Evolutionary conservation across 768 basidiomycete species (phyloP).

Genomic region (Mycena indigotica): DNA sequence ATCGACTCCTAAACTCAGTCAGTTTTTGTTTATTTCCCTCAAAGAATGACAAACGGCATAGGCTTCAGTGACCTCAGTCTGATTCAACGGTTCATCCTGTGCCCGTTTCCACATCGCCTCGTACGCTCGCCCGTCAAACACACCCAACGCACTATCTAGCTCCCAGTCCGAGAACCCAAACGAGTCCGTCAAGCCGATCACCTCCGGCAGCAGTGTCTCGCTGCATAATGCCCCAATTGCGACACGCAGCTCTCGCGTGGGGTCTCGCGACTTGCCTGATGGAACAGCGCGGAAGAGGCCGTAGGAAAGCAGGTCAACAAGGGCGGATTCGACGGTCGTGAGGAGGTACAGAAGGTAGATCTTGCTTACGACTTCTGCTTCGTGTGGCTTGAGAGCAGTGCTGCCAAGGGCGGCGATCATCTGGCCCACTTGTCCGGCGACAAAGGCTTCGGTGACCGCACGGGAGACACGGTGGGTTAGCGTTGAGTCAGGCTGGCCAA

Average conservation of each 20-base stretch:
- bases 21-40: background rate
- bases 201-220: conserved; percentile 56
- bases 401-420: conserved; percentile 41
- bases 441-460: conserved; percentile 70
- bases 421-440: conserved; percentile 55
- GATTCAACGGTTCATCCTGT: conserved; percentile 46
- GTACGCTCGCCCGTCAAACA: conserved; percentile 46
- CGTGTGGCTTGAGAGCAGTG: conserved; percentile 20
- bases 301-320: conserved; percentile 63
- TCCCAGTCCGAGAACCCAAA: conserved; percentile 80
- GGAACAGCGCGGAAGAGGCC: conserved; percentile 38
- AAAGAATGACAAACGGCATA: background rate
- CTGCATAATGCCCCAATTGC: conserved; percentile 51
- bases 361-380: conserved; percentile 34
- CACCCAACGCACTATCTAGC: conserved; percentile 46
- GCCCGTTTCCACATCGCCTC: conserved; percentile 44
- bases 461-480: conserved; percentile 59
- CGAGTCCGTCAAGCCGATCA: conserved; percentile 69
- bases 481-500: conserved; percentile 51
- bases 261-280: conserved; percentile 36
- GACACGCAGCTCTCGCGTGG: conserved; percentile 50
- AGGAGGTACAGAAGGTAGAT: conserved; percentile 59
- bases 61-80: conserved; percentile 4
- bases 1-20: background rate
- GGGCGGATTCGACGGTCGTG: conserved; percentile 53